phyloP scores from a whole-genome alignment of 345 rosid species.

The Hibiscus tridactylites region DNA sequence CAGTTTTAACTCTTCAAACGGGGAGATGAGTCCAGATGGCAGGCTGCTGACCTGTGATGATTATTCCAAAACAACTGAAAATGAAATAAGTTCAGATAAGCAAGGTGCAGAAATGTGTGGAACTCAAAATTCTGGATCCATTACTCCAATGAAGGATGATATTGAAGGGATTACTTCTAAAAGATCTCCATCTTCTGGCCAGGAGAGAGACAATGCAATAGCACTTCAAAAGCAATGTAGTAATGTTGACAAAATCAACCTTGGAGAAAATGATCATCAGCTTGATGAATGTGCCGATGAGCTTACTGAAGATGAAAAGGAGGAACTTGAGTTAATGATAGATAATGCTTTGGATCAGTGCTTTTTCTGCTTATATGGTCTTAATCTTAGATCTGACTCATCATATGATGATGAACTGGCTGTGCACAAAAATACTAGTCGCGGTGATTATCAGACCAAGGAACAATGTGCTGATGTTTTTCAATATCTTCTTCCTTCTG shows the following conservation, averaged over 20 bases:
- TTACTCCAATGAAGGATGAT: slow-evolving; percentile 30
- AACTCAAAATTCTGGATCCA: slow-evolving; percentile 23
- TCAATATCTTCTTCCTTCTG: slow-evolving; percentile 84
- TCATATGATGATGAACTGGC: slow-evolving; percentile 86
- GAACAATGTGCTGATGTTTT: slow-evolving; percentile 98
- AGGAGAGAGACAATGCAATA: slow-evolving; percentile 17
- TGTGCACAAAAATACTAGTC: slow-evolving; percentile 76
- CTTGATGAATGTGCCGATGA: slow-evolving; percentile 31
- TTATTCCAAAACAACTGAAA: slow-evolving; percentile 26
- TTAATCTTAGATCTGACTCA: slow-evolving; percentile 85
- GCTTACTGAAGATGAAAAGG: slow-evolving; percentile 65
- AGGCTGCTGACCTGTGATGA: slow-evolving; percentile 17
- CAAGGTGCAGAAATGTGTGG: slow-evolving; percentile 32
- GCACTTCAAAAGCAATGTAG: slow-evolving; percentile 20
- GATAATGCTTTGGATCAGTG: slow-evolving; percentile 93
- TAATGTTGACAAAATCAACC: slow-evolving; percentile 23
- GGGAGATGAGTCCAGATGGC: slow-evolving; percentile 32
- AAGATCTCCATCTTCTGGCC: slow-evolving; percentile 13
- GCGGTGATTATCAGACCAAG: slow-evolving; percentile 95
- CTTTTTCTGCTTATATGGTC: slow-evolving; percentile 94
- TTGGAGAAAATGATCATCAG: slow-evolving; percentile 31
- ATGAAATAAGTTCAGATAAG: slow-evolving; percentile 25
- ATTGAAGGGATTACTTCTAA: slow-evolving; percentile 24
- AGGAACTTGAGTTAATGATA: slow-evolving; percentile 76
- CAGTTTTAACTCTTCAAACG: slow-evolving; percentile 35